A percentile compares a stretch with the other conserved stretches of the same genome.
phyloP scores from a whole-genome alignment of 805 yeast genomes.

The Pichia ethanolica region DNA sequence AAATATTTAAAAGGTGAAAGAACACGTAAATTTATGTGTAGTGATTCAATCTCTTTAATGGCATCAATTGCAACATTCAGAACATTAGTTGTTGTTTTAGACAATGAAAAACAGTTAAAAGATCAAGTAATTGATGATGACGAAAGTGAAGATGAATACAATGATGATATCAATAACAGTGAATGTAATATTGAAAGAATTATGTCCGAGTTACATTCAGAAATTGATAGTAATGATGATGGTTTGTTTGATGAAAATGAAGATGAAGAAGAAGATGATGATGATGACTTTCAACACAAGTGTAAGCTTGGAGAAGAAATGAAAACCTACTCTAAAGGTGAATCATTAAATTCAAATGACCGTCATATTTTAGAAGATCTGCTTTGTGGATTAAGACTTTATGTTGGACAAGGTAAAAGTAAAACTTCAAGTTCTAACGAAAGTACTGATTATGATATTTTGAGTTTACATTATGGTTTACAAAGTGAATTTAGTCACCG shows the following conservation, averaged over 20 bases:
- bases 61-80: conserved; percentile 24
- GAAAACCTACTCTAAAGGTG: not conserved
- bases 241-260: not conserved
- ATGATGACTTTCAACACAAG: not conserved
- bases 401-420: conserved; percentile 8
- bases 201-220: too few relatives aligned
- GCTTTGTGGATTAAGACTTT: conserved; percentile 9
- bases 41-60: conserved; percentile 22
- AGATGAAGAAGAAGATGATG: not conserved
- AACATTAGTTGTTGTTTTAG: conserved; percentile 16
- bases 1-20: conserved; percentile 18
- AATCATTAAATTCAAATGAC: not conserved
- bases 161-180: not conserved
- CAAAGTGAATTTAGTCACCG: conserved; percentile 26
- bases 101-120: not conserved
- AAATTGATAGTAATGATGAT: too few relatives aligned
- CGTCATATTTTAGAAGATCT: conserved; percentile 5
- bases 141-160: not conserved
- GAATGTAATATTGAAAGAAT: too few relatives aligned
- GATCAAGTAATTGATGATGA: not conserved
- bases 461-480: conserved; percentile 21
- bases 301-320: too few relatives aligned
- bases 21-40: conserved; percentile 5
- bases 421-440: conserved; percentile 4
- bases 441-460: conserved; percentile 16